A percentile compares a stretch with the other conserved stretches of the same genome.
Evolutionary conservation across 805 yeast genomes (phyloP).

Genomic region (Blastobotrys terrestris): DNA sequence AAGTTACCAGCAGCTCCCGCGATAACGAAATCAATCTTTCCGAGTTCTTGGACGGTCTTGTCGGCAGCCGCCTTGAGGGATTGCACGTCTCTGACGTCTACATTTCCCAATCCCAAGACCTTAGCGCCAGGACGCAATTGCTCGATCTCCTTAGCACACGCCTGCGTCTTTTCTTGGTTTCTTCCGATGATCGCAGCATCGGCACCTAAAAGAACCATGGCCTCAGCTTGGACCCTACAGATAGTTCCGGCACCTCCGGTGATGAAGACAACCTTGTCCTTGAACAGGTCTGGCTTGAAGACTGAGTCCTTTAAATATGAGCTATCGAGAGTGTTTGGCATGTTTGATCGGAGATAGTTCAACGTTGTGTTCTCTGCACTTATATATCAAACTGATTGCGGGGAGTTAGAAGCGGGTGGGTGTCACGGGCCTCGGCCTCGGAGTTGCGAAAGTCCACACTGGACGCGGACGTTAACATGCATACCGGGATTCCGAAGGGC

Average conservation of each 20-base stretch:
- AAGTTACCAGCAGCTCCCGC: conserved; percentile 98
- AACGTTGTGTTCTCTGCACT: background rate
- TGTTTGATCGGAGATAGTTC: no score
- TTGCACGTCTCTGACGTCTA: conserved; percentile 71
- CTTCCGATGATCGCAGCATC: conserved; percentile 83
- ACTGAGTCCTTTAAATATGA: conserved; percentile 23
- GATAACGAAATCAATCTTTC: conserved; percentile 78
- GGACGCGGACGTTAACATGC: background rate
- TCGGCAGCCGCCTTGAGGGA: conserved; percentile 60
- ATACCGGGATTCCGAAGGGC: background rate
- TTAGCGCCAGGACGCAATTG: conserved; percentile 50
- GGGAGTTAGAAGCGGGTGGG: background rate
- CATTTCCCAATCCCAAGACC: conserved; percentile 63
- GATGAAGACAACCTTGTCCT: conserved; percentile 80
- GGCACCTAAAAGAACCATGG: conserved; percentile 77
- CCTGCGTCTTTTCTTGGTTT: conserved; percentile 55
- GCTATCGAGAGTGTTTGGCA: conserved; percentile 14
- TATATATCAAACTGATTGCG: background rate
- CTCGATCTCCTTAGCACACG: conserved; percentile 63
- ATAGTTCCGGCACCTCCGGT: conserved; percentile 98
- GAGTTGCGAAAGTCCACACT: background rate
- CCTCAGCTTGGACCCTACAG: conserved; percentile 84
- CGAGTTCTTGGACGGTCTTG: conserved; percentile 58
- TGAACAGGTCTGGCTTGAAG: conserved; percentile 57
- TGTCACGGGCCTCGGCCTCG: background rate